Conservation (phyloP, 441 rosid species). For the Gossypium lobatum region DNA sequence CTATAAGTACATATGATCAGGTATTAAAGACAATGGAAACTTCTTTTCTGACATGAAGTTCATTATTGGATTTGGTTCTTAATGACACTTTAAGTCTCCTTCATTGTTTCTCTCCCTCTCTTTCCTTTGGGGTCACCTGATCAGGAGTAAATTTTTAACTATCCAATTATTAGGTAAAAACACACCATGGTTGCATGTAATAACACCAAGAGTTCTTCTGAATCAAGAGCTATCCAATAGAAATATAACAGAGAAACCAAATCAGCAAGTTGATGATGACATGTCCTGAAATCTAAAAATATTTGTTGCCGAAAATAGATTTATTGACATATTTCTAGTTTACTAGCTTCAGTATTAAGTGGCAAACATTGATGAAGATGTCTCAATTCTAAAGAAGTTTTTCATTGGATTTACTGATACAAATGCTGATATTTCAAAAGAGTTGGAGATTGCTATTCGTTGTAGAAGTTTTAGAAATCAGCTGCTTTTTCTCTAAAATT, state of each 20-base stretch:
- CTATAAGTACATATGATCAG: constrained; percentile 70
- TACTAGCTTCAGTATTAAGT: neutral
- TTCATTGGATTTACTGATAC: neutral
- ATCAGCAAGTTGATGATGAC: neutral
- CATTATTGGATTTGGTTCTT: neutral
- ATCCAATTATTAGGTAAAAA: neutral
- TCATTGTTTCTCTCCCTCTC: neutral
- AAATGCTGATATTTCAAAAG: neutral
- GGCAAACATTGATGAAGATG: neutral
- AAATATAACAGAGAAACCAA: constrained; percentile 3
- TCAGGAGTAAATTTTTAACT: neutral
- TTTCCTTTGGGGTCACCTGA: neutral
- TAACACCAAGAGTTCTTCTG: neutral
- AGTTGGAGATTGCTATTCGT: neutral
- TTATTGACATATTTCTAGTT: neutral
- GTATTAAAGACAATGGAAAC: constrained; percentile 29
- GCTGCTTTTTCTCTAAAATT: neutral
- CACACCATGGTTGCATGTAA: neutral
- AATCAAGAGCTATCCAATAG: neutral
- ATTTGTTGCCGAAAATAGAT: neutral
- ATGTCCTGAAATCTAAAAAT: neutral
- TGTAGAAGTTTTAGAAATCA: neutral
- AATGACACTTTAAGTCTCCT: neutral
- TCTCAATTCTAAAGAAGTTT: neutral
- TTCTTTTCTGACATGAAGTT: neutral